Evolutionary conservation across 176 grass and related monocot species (phyloP), one percentile per base, ranked within the genome.

Genomic region (Lolium multiflorum): DNA sequence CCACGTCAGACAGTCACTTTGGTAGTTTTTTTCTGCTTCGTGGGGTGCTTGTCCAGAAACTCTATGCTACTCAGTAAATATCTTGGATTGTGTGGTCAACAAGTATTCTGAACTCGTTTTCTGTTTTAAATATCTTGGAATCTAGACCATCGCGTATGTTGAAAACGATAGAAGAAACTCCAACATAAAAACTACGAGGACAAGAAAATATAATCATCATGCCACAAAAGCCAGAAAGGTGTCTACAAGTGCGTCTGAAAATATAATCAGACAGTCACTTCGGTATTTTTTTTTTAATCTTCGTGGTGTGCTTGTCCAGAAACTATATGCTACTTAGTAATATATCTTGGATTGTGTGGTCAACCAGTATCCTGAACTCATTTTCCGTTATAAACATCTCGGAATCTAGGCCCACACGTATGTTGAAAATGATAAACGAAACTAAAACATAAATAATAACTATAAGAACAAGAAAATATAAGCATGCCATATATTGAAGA

Each of bases 181-280:
- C 11, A 80, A 83, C 37, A 47, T 35, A 79, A 86, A 82, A 90
- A 50, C 41, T 60, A 61, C 4, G 61, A 71, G 2, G 49, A 43
- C 18, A 50, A 54, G 2, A 24, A 52, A 78, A 44, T 25, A 24
- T 20, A 82, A 78, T 48, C 24, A 78, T 48, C 24, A 59, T 26
- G 24, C 8, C 20, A 66, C 43, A 44, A 46, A 85, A 88, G 37
- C 52, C 20, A 71, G 73, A 79, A 79, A 91, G 47, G 14, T 75
- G 50, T 44, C 59, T 31, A 6, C 28, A 62, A 61, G 70, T 59
- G 5, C 7, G 41, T 44, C 41, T 5, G 31, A 35, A 35, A 35
- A 35, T 35, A 35, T 35, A 35, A 35, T 77, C 75, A 56, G 80
- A 31, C 35, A n/a, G 58, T 59, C 22, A 75, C 46, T 75, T 51